Conservation (phyloP, 2,329 filamentous ascomycete species). For the Tolypocladium ophioglossoides region DNA sequence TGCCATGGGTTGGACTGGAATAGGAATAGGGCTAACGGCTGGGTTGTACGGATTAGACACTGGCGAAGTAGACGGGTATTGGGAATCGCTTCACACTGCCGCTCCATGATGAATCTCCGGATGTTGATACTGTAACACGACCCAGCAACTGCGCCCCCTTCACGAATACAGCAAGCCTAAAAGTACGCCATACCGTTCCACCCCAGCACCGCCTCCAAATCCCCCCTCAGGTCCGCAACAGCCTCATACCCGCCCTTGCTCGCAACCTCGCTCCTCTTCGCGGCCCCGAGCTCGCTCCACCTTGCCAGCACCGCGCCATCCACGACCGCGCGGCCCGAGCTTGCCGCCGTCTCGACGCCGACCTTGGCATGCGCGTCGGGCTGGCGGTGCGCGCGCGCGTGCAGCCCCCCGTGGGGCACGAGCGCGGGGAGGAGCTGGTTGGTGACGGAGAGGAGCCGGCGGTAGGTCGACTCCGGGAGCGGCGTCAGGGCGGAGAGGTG, state of each 20-base stretch:
- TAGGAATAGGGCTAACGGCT: no score
- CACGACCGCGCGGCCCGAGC: constrained; percentile 56
- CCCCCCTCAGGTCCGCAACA: constrained; percentile 56
- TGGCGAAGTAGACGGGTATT: background rate
- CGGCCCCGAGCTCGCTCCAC: constrained; percentile 66
- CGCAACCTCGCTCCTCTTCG: constrained; percentile 61
- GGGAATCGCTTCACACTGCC: no score
- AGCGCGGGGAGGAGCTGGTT: constrained; percentile 70
- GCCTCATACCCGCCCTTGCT: constrained; percentile 58
- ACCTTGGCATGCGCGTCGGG: constrained; percentile 34
- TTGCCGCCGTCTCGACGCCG: constrained; percentile 41
- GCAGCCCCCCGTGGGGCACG: constrained; percentile 68
- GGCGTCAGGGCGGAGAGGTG: constrained; percentile 67
- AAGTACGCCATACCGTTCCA: constrained; percentile 54
- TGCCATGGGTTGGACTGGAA: background rate
- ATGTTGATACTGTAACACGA: background rate
- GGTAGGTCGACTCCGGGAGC: constrained; percentile 69
- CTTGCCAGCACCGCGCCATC: constrained; percentile 67
- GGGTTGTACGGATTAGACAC: background rate
- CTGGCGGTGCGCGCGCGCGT: constrained; percentile 67
- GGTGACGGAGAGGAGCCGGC: constrained; percentile 70
- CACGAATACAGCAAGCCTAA: constrained; percentile 9
- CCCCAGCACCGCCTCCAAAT: constrained; percentile 53
- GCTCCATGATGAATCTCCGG: background rate
- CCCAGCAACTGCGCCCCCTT: background rate